Conservation (phyloP, 441 rosid genomes). For the Viola pubescens region DNA sequence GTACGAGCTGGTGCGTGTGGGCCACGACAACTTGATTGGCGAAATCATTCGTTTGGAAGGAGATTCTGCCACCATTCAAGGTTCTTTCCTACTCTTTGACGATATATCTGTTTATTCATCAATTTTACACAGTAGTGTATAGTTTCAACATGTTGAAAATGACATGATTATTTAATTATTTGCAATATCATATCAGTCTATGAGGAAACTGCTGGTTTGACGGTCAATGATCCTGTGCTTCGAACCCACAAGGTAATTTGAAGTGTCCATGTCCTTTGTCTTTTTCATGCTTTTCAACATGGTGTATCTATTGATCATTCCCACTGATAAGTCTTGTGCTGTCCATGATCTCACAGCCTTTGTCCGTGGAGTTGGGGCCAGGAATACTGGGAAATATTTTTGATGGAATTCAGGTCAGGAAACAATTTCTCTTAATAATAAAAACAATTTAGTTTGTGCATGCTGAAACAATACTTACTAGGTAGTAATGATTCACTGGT, state of each 20-base stretch:
- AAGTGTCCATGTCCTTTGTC: background rate
- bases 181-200: constrained; percentile 59
- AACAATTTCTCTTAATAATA: too few relatives aligned
- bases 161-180: background rate
- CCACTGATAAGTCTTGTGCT: constrained; percentile 10
- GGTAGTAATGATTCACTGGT: background rate
- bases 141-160: background rate
- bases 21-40: constrained; percentile 87
- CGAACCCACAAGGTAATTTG: constrained; percentile 72
- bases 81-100: constrained; percentile 22
- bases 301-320: constrained; percentile 1
- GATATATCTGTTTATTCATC: background rate
- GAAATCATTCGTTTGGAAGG: constrained; percentile 97
- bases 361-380: constrained; percentile 97
- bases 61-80: constrained; percentile 97
- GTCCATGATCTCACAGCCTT: constrained; percentile 55
- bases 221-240: constrained; percentile 90
- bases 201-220: constrained; percentile 96
- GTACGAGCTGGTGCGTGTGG: constrained; percentile 99
- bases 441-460: too few relatives aligned
- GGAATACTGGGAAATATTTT: constrained; percentile 98
- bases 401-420: constrained; percentile 92
- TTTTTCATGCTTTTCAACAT: background rate
- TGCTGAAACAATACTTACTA: too few relatives aligned
- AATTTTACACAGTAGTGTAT: background rate